Percentiles rank a stretch among this genome's conserved stretches.
These are phyloP conservation scores for Acrocalymma vagum DNA, from an alignment of 2,329 filamentous ascomycete genomes.

Conservation along the genomic window DNA sequence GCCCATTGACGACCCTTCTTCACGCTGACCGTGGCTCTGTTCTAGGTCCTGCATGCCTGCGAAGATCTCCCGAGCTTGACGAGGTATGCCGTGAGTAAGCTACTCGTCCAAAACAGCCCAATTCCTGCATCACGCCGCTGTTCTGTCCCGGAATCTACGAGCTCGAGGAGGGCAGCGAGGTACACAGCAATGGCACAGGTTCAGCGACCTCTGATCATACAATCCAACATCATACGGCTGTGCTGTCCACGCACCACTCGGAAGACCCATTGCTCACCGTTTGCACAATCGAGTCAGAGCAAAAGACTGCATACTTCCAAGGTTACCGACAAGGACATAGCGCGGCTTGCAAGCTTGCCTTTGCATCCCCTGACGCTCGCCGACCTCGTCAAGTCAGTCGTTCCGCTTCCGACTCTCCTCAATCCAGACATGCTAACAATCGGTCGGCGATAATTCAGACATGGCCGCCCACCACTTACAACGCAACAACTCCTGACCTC, in stretches of 20 bases:
- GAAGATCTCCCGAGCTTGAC: too few relatives aligned
- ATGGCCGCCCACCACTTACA: constrained; percentile 85
- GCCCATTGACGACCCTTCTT: too few relatives aligned
- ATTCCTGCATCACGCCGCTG: too few relatives aligned
- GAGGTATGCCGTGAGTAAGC: too few relatives aligned
- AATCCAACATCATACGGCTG: constrained; percentile 45
- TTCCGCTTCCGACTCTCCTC: neutral
- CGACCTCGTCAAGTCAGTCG: constrained; percentile 82
- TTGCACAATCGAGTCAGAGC: constrained; percentile 21
- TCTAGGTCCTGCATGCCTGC: too few relatives aligned
- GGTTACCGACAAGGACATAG: constrained; percentile 76
- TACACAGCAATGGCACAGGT: constrained; percentile 36
- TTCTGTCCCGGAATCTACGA: too few relatives aligned
- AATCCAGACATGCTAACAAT: constrained; percentile 11
- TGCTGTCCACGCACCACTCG: constrained; percentile 37
- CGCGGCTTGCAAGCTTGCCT: constrained; percentile 77
- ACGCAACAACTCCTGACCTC: constrained; percentile 83
- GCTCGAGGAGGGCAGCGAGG: too few relatives aligned
- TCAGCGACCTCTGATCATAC: constrained; percentile 45
- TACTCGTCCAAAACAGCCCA: too few relatives aligned
- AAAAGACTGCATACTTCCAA: constrained; percentile 48
- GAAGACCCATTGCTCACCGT: constrained; percentile 22
- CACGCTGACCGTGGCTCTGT: too few relatives aligned
- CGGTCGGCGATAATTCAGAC: constrained; percentile 50
- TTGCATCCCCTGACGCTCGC: constrained; percentile 84